phyloP scores from a whole-genome alignment of 2,329 filamentous ascomycete genomes.

The Mollisia scopiformis region DNA sequence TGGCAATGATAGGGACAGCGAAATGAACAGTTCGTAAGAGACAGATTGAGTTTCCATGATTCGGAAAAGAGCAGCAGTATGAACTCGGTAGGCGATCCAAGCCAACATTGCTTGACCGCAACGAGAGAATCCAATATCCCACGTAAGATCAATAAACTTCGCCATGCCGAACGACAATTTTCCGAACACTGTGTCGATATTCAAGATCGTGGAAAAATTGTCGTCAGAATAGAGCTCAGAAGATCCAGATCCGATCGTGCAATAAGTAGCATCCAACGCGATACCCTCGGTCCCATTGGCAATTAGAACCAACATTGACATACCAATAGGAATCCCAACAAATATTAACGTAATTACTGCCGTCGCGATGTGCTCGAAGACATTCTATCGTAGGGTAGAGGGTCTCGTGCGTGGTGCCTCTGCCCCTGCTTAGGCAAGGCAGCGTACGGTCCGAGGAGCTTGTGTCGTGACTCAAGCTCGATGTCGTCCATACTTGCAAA shows the following conservation, averaged over 20 bases:
- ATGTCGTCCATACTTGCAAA: no score
- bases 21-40: constrained; percentile 5
- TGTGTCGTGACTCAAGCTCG: no score
- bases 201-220: background rate
- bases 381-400: no score
- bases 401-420: no score
- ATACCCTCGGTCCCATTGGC: background rate
- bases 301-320: background rate
- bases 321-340: background rate
- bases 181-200: background rate
- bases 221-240: background rate
- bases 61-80: background rate
- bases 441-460: no score
- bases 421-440: no score
- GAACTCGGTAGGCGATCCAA: constrained; percentile 11
- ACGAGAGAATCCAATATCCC: constrained; percentile 8
- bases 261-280: background rate
- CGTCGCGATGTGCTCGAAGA: background rate
- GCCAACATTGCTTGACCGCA: constrained; percentile 11
- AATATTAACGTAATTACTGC: background rate
- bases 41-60: constrained; percentile 11
- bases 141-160: constrained; percentile 13
- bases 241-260: background rate
- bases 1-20: constrained; percentile 1
- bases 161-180: constrained; percentile 5